Evolutionary conservation across 2,329 filamentous ascomycete genomes (phyloP), one percentile per base, ranked within the genome.

Genomic region (Nemania sp.): DNA sequence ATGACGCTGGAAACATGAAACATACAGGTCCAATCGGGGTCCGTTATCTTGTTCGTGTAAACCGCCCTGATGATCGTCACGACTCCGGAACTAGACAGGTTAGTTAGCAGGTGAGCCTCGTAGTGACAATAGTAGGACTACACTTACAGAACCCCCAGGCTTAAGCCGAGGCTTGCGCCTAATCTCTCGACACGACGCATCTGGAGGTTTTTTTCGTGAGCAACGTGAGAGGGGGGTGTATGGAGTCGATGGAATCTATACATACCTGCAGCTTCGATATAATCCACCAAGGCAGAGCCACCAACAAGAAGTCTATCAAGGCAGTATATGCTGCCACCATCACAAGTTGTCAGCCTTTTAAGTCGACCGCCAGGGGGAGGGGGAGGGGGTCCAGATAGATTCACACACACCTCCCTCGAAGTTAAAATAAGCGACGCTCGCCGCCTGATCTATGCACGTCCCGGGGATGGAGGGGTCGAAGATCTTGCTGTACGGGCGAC

Each of bases 11-110:
- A n/a, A 18, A 46, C 12, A 39, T 39, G 15, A 39, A 50, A 54
- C 62, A 20, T 62, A 64, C 62, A 64, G 17, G 62, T 62, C 21
- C 45, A 64, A 43, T 64, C 62, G n/a, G 15, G 3, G 35, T 62
- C 47, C 10, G 7, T 21, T 46, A 64, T 62, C 37, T 59, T 34
- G 20, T 29, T 48, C 17, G 47, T 59, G 25, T 58, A 57, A 32
- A 48, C 17, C 9, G 34, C 52, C 37, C 52, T 64, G 7, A 62
- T 34, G 18, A 64, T 59, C n/a, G 62, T 64, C 4, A 64, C 45
- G 17, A 57, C 34, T 4, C 62, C 62, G 11, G 59, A 64, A 13
- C 61, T 64, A 48, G 43, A 17, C 3, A 46, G n/a, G 12, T 59
- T 43, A n/a, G 12, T 59, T 43, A 59, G 55, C n/a, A 54, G 25